These are phyloP conservation scores for Epichloe scottii DNA, from an alignment of 2,329 filamentous ascomycete species.

Conservation along the genomic window DNA sequence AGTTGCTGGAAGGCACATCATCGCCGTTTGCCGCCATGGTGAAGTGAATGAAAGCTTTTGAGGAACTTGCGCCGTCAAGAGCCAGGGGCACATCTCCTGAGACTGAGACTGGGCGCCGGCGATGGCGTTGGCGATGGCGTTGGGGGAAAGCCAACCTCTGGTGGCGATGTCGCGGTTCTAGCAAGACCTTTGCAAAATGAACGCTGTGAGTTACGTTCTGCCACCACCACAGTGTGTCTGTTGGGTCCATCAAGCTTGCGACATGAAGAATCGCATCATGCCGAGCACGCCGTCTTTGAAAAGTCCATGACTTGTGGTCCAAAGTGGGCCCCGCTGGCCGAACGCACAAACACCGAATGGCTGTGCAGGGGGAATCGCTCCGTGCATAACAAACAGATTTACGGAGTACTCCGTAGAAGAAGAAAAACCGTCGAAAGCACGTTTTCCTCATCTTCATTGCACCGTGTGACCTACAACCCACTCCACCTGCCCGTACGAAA, in stretches of 20 bases:
- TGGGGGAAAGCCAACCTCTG: background rate
- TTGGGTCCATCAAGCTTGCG: background rate
- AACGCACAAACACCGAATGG: background rate
- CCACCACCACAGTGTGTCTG: background rate
- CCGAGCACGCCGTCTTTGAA: background rate
- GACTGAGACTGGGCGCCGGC: background rate
- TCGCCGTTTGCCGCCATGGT: slow-evolving; percentile 9
- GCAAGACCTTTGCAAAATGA: too few relatives aligned
- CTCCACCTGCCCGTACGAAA: too few relatives aligned
- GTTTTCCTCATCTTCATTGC: too few relatives aligned
- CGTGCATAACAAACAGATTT: background rate
- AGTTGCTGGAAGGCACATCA: slow-evolving; percentile 10
- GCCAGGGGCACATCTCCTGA: background rate
- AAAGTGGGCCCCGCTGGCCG: slow-evolving; percentile 1
- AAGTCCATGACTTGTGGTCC: background rate
- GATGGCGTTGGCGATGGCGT: background rate
- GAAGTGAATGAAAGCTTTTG: background rate
- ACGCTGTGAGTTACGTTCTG: background rate
- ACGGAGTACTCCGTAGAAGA: background rate
- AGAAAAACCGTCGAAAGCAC: background rate
- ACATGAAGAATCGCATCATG: background rate
- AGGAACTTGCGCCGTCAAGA: background rate
- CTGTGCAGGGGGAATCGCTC: too few relatives aligned
- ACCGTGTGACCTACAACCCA: too few relatives aligned
- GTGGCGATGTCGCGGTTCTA: background rate